Percentiles rank a stretch among this genome's conserved stretches.
Conservation (phyloP, 2,329 filamentous ascomycete species). For the Aspergillus persii region DNA sequence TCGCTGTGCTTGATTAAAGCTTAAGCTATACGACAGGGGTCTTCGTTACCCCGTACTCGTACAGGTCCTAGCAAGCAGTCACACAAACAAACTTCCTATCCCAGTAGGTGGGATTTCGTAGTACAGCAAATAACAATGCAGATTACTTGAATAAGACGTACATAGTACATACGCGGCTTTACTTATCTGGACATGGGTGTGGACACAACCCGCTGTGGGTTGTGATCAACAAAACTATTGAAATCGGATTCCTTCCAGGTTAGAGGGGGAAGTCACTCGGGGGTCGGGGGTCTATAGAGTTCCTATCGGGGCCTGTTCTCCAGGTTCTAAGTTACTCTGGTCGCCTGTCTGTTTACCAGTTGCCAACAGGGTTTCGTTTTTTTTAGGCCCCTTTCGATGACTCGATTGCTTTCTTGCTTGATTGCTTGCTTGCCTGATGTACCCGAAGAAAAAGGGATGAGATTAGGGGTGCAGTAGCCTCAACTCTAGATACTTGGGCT, state of each 20-base stretch:
- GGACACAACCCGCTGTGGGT: neutral
- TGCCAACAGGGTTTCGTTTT: slow-evolving; percentile 5
- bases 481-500: neutral
- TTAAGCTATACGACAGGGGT: slow-evolving; percentile 2
- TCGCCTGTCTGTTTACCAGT: neutral
- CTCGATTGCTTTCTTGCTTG: neutral
- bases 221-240: neutral
- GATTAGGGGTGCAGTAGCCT: neutral
- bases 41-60: neutral
- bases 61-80: neutral
- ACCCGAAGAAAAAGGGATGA: neutral
- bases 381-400: neutral
- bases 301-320: slow-evolving; percentile 1
- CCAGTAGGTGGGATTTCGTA: neutral
- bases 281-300: neutral
- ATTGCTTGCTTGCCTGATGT: too few species aligned
- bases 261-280: neutral
- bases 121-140: too few species aligned
- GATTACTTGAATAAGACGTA: too few species aligned
- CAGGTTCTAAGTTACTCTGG: neutral
- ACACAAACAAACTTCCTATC: neutral
- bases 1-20: slow-evolving; percentile 22
- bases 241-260: neutral
- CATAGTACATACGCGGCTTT: neutral
- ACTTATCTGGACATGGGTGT: neutral